Evolutionary conservation across 306 rosid genomes (phyloP).

Genomic region (Trifolium pratense): DNA sequence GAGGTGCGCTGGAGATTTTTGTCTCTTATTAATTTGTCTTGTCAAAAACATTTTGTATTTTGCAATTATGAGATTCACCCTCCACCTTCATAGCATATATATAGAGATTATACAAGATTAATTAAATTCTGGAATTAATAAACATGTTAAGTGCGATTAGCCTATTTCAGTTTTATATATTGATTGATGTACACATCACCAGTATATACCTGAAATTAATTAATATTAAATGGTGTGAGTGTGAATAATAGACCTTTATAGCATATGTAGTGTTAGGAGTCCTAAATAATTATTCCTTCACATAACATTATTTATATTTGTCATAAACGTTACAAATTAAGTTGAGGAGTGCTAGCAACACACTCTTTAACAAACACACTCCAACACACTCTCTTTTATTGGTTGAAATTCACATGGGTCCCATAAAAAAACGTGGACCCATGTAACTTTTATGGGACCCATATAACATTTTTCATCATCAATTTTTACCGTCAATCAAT

Average conservation of each 20-base stretch:
- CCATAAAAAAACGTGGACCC: too few relatives aligned
- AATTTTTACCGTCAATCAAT: too few relatives aligned
- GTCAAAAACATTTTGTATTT: conserved; percentile 33
- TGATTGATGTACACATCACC: not conserved
- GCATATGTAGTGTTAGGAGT: not conserved
- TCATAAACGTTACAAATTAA: too few relatives aligned
- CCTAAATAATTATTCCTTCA: not conserved
- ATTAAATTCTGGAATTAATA: conserved; percentile 11
- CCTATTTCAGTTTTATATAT: not conserved
- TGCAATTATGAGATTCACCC: conserved; percentile 39
- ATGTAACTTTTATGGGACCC: too few relatives aligned
- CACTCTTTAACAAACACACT: too few relatives aligned
- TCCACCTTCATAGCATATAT: not conserved
- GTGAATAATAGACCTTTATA: not conserved
- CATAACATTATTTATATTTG: not conserved
- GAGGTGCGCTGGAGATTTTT: conserved; percentile 40
- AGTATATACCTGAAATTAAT: not conserved
- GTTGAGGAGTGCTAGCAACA: too few relatives aligned
- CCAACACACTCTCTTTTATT: too few relatives aligned
- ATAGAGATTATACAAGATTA: not conserved
- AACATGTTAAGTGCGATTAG: conserved; percentile 29
- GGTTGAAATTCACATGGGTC: too few relatives aligned
- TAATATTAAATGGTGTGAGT: not conserved
- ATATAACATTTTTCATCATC: too few relatives aligned
- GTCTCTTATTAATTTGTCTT: conserved; percentile 33